A percentile compares a stretch with the other conserved stretches of the same genome.
Evolutionary conservation across 2,329 filamentous ascomycete species (phyloP).

Genomic region (Cordyceps militaris): DNA sequence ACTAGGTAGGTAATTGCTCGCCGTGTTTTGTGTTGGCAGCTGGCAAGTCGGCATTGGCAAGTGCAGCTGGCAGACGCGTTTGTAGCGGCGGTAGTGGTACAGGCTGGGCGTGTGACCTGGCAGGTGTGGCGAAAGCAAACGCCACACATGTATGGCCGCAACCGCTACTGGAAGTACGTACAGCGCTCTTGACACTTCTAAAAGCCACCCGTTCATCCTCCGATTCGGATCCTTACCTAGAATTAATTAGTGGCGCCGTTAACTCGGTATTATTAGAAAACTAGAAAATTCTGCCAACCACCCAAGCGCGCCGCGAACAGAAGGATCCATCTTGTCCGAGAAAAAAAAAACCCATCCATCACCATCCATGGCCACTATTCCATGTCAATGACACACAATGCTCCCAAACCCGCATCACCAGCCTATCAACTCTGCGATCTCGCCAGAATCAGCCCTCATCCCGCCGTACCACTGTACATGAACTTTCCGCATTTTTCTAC

Average conservation of each 20-base stretch:
- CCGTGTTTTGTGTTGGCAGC: not conserved
- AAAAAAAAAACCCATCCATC: not conserved
- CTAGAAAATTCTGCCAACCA: slow-evolving; percentile 2
- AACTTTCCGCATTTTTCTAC: slow-evolving; percentile 13
- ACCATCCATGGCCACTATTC: slow-evolving; percentile 1
- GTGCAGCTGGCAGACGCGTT: not conserved
- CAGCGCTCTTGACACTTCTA: not conserved
- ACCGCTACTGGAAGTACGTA: not conserved
- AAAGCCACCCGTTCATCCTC: not conserved
- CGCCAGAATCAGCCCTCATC: not conserved
- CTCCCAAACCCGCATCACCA: slow-evolving; percentile 1
- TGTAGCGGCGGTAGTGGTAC: not conserved
- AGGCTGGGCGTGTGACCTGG: not conserved
- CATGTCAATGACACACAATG: slow-evolving; percentile 10
- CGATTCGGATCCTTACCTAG: not conserved
- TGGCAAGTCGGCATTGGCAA: not conserved
- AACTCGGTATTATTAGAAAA: not conserved
- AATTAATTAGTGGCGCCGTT: too few species aligned
- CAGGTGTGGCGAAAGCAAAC: not conserved
- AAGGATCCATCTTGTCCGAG: not conserved
- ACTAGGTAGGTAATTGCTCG: too few species aligned
- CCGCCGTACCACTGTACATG: not conserved
- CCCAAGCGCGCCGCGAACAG: not conserved
- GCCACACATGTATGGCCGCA: not conserved
- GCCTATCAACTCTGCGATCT: not conserved